Evolutionary conservation across 768 basidiomycete genomes (phyloP).

Genomic region (Suillus bovinus): DNA sequence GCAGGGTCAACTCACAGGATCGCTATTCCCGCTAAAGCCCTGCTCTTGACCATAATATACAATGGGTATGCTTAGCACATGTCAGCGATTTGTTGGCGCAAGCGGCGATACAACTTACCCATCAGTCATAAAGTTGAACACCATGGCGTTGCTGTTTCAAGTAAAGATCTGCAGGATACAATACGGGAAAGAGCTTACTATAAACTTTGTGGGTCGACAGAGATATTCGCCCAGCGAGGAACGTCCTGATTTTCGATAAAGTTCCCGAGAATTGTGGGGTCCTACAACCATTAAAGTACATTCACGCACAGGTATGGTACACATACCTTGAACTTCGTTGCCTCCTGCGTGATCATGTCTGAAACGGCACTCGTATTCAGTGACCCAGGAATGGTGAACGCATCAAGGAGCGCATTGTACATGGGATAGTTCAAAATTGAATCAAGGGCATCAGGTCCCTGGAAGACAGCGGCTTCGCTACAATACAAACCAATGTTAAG

Average conservation of each 20-base stretch:
- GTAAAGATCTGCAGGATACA: background rate
- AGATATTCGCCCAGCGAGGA: constrained; percentile 70
- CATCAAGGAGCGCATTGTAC: constrained; percentile 61
- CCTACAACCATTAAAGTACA: constrained; percentile 14
- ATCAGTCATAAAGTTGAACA: constrained; percentile 73
- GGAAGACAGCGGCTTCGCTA: constrained; percentile 58
- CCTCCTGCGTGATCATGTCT: constrained; percentile 51
- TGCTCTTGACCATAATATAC: constrained; percentile 86
- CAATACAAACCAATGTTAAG: constrained; percentile 15
- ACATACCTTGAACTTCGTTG: constrained; percentile 49
- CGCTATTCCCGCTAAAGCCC: constrained; percentile 57
- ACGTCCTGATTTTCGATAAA: constrained; percentile 82
- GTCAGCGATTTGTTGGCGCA: background rate
- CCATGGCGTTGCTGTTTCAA: constrained; percentile 64
- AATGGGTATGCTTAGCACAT: constrained; percentile 58
- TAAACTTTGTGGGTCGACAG: constrained; percentile 71
- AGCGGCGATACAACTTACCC: constrained; percentile 38
- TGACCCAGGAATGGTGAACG: constrained; percentile 71
- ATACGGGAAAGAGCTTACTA: constrained; percentile 42
- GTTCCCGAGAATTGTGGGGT: constrained; percentile 54
- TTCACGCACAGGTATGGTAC: background rate
- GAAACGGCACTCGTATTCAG: constrained; percentile 60
- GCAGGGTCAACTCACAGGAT: constrained; percentile 51
- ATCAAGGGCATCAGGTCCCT: constrained; percentile 62
- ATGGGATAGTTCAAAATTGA: constrained; percentile 74